phyloP scores from a whole-genome alignment of 805 yeast species.

The Metschnikowia sp. region DNA sequence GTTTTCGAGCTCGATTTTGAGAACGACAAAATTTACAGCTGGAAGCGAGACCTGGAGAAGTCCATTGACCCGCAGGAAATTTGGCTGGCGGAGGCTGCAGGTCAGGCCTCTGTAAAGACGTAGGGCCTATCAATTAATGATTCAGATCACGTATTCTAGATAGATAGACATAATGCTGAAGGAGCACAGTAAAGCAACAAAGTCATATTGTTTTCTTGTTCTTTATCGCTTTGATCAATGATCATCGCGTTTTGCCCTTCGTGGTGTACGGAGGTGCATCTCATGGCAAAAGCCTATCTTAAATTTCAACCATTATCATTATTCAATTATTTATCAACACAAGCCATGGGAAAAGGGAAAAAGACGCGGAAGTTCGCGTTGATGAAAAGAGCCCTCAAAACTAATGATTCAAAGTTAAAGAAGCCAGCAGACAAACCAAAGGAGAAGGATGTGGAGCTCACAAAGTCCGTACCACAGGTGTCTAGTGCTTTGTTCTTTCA shows the following conservation, averaged over 20 bases:
- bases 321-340: constrained; percentile 1
- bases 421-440: constrained; percentile 26
- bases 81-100: constrained; percentile 12
- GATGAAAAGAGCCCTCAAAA: constrained; percentile 75
- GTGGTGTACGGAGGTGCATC: constrained; percentile 19
- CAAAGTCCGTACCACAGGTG: constrained; percentile 71
- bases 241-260: background rate
- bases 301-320: background rate
- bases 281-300: constrained; percentile 4
- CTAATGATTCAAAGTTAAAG: constrained; percentile 56
- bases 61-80: constrained; percentile 16
- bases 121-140: too few species aligned
- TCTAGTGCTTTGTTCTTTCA: constrained; percentile 95
- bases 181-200: too few species aligned
- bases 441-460: constrained; percentile 65
- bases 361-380: constrained; percentile 96
- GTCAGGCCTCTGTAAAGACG: background rate
- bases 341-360: constrained; percentile 88
- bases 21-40: constrained; percentile 26
- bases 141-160: too few species aligned
- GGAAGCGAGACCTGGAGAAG: constrained; percentile 31
- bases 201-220: too few species aligned
- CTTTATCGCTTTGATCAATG: background rate
- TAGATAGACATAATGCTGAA: too few species aligned
- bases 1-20: constrained; percentile 33